Conservation (phyloP, 305 asterid genomes). For the Fraxinus platypoda region DNA sequence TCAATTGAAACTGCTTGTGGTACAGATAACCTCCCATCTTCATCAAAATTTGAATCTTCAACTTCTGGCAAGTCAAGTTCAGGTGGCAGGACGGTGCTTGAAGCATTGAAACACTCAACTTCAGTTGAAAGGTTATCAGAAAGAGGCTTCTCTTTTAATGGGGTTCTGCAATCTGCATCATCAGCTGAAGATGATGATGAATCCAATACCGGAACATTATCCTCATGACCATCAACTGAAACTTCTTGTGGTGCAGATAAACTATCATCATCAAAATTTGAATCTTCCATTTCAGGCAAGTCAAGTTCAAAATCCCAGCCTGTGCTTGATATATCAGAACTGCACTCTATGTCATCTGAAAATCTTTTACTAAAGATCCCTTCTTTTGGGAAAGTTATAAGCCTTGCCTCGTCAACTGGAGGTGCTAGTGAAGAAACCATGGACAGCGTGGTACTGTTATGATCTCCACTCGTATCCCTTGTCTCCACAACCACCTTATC, state of each 20-base stretch:
- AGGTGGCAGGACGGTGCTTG: constrained; percentile 12
- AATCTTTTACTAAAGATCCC: constrained; percentile 12
- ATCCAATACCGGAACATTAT: constrained; percentile 17
- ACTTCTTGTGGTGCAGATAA: constrained; percentile 17
- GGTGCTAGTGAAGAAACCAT: constrained; percentile 12
- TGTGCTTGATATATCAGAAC: constrained; percentile 21
- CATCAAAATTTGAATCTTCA: constrained; percentile 29
- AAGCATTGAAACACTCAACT: constrained; percentile 25
- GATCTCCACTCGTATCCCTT: constrained; percentile 22
- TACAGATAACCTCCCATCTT: constrained; percentile 21
- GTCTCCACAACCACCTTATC: constrained; percentile 21
- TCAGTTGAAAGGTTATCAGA: constrained; percentile 21
- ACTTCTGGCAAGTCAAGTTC: constrained; percentile 12
- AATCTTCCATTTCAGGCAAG: constrained; percentile 22
- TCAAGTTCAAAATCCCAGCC: constrained; percentile 14
- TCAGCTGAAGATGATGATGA: constrained; percentile 29
- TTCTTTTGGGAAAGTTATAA: neutral
- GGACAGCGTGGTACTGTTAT: neutral
- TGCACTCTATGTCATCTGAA: constrained; percentile 20
- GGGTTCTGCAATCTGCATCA: constrained; percentile 21
- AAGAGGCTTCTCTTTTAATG: constrained; percentile 13
- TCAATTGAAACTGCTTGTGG: constrained; percentile 16
- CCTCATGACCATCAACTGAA: constrained; percentile 19
- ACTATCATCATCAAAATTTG: constrained; percentile 26
- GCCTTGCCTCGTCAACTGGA: constrained; percentile 8